A percentile compares a stretch with the other conserved stretches of the same genome.
phyloP scores from a whole-genome alignment of 495 filamentous ascomycete species.

The Chaetomium cochliodes region DNA sequence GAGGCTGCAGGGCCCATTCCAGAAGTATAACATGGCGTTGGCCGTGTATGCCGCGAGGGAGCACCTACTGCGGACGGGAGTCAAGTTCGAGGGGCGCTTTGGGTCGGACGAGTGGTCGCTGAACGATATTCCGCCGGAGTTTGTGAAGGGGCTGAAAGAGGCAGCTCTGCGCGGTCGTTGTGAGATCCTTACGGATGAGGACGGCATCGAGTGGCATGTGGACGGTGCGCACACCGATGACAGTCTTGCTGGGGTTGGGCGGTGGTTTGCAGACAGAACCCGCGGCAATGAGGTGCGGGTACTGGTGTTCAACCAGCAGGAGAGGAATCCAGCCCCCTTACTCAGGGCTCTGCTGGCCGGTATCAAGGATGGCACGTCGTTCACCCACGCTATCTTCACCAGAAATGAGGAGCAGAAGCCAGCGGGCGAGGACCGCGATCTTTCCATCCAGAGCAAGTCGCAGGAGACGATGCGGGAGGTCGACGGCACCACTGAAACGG shows the following conservation, averaged over 20 bases:
- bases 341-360: constrained; percentile 47
- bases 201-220: constrained; percentile 68
- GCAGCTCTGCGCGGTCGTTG: constrained; percentile 72
- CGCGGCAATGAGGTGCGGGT: constrained; percentile 37
- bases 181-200: constrained; percentile 59
- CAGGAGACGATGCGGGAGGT: constrained; percentile 29
- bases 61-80: constrained; percentile 34
- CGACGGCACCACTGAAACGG: constrained; percentile 23
- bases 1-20: constrained; percentile 43
- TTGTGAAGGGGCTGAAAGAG: constrained; percentile 63
- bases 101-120: constrained; percentile 21
- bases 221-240: constrained; percentile 90
- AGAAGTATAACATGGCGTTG: constrained; percentile 48
- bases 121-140: constrained; percentile 42
- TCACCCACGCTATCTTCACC: constrained; percentile 43
- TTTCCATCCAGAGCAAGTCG: constrained; percentile 38
- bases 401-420: constrained; percentile 40
- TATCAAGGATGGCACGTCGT: constrained; percentile 22
- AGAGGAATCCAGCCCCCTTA: constrained; percentile 66
- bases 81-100: constrained; percentile 26
- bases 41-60: constrained; percentile 43
- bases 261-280: constrained; percentile 62
- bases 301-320: constrained; percentile 94
- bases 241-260: constrained; percentile 66
- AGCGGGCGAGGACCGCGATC: constrained; percentile 31